Base-by-base conservation (phyloP, 1,139 yeast genomes). In the Scheffersomyces stambukii region DNA sequence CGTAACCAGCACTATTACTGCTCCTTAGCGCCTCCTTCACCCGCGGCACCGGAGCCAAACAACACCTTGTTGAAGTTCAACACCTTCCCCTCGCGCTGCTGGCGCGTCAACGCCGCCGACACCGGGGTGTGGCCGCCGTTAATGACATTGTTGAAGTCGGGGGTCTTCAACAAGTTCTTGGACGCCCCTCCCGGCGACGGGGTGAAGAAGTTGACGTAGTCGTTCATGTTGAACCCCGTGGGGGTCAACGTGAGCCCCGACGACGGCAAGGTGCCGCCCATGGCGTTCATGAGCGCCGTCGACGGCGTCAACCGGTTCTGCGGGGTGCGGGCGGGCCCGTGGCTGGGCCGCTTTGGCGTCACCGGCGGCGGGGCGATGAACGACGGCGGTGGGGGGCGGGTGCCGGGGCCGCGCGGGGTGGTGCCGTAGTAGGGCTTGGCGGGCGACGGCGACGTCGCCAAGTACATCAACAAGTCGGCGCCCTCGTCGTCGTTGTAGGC, bases 381-480 rank as follows among this genome's bases (percentile, higher is more conserved):
- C 6, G 31, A 16, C 16, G 37, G 21, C 10, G 25, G 19, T 4
- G 27, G 19, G 14, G 22, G 27, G 17, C 23, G 23, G 10, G 25
- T 24, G 43, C 70, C 65, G 8, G 67, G 57, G 35, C 45, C 34
- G 22, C 60, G 43, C 42, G 72, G 70, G 6, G 69, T 62, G 35
- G 51, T 50, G n/a, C 26, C 24, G 46, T 45, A 54, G 41, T 49
- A 54, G 4, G 64, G 60, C 30, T 63, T 65, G 1, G 81, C 79
- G 0, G 89, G 86, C 0, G 91, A 81, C 1, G 95, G 95, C 3
- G 94, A 82, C 4, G 93, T 82, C 3, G 95, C 94, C 44, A 85
- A 64, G 51, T 75, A 85, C 77, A 85, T 73, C 37, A 85, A 65
- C 38, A 85, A 59, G 50, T 82, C 93, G 1, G 94, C 95, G 5